Evolutionary conservation across 1,284 basidiomycete genomes (phyloP).

Genomic region (Anthracocystis panici-leucophaei): DNA sequence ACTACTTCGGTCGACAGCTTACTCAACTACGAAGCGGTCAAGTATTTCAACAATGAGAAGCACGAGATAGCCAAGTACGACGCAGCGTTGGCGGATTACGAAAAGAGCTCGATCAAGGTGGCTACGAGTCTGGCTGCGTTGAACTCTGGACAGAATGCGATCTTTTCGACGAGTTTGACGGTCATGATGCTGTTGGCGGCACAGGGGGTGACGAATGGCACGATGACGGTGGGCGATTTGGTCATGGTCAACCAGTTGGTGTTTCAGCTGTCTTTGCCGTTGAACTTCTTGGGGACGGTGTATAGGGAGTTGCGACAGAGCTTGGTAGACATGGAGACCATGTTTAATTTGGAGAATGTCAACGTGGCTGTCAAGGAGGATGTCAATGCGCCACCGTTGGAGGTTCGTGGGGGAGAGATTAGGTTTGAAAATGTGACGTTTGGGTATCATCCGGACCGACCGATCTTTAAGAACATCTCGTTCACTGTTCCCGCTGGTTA

Average conservation of each 20-base stretch:
- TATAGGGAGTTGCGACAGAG: constrained; percentile 96
- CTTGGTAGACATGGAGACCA: constrained; percentile 93
- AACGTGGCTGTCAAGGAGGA: constrained; percentile 83
- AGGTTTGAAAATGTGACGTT: constrained; percentile 92
- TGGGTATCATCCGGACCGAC: constrained; percentile 87
- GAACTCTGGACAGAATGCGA: constrained; percentile 96
- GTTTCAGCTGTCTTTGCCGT: constrained; percentile 93
- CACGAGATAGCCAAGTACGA: constrained; percentile 94
- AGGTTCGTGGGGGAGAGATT: constrained; percentile 84
- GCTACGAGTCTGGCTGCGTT: constrained; percentile 91
- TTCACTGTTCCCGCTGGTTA: constrained; percentile 94
- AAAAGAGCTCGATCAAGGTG: constrained; percentile 92
- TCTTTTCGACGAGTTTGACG: constrained; percentile 92
- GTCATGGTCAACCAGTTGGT: constrained; percentile 99
- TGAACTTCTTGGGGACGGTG: constrained; percentile 96
- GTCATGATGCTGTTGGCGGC: constrained; percentile 96
- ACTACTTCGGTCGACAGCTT: constrained; percentile 92
- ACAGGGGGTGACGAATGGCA: constrained; percentile 90
- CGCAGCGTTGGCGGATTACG: constrained; percentile 85
- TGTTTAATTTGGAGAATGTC: constrained; percentile 90
- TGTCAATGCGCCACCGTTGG: constrained; percentile 77
- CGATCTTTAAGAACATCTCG: constrained; percentile 82
- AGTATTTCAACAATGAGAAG: constrained; percentile 98
- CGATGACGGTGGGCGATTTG: constrained; percentile 96
- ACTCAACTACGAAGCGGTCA: constrained; percentile 98